phyloP scores from a whole-genome alignment of 192 early-diverging fungal species.

The Coemansia sp. region DNA sequence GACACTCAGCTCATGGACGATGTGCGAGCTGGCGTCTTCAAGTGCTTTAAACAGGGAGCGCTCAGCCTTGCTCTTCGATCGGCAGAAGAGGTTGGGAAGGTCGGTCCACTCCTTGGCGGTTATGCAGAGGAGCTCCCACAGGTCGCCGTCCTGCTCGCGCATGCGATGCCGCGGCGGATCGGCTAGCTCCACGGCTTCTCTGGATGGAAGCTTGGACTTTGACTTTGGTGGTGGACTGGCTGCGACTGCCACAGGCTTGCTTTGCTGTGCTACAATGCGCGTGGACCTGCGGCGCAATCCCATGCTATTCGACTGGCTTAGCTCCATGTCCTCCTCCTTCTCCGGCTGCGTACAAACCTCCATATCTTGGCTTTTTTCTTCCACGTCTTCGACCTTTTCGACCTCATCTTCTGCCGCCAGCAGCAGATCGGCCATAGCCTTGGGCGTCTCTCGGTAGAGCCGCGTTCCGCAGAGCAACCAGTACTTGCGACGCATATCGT shows the following conservation, averaged over 20 bases:
- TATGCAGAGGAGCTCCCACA: constrained; percentile 44
- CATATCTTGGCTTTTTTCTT: background rate
- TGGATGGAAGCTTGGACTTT: background rate
- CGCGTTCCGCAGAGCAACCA: constrained; percentile 31
- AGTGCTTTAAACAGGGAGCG: constrained; percentile 11
- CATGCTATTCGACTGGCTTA: background rate
- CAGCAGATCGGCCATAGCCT: constrained; percentile 21
- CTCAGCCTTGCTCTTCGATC: constrained; percentile 14
- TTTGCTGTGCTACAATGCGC: constrained; percentile 4
- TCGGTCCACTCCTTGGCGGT: constrained; percentile 22
- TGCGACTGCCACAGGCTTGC: background rate
- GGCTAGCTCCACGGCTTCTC: constrained; percentile 12
- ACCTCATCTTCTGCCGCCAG: constrained; percentile 12
- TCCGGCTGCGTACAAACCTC: background rate
- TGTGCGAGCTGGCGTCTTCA: background rate
- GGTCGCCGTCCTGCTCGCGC: constrained; percentile 34
- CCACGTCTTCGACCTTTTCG: background rate
- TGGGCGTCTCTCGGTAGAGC: constrained; percentile 34
- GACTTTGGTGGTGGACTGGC: constrained; percentile 1
- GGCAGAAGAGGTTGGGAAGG: constrained; percentile 6
- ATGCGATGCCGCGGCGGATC: constrained; percentile 29
- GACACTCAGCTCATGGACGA: constrained; percentile 1
- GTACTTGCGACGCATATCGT: constrained; percentile 26
- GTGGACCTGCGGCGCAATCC: constrained; percentile 21
- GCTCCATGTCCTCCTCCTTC: background rate